These are phyloP conservation scores for Tuber borchii DNA, from an alignment of 495 filamentous ascomycete species.

Conservation along the genomic window DNA sequence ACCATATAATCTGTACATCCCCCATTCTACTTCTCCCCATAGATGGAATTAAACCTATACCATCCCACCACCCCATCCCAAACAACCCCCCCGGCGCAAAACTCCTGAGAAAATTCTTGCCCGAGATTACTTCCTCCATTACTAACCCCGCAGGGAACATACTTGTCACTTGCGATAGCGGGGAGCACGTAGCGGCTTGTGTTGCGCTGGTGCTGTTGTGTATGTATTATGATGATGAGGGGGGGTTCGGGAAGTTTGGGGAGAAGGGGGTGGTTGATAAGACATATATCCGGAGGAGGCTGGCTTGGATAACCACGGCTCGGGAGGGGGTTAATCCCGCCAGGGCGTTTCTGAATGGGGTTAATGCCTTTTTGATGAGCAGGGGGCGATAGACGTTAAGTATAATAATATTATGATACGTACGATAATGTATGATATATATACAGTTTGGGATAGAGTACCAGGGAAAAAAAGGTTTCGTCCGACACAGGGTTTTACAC, in stretches of 20 bases:
- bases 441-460: neutral
- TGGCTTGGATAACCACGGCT: conserved; percentile 70
- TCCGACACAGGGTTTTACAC: no score
- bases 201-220: conserved; percentile 59
- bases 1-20: conserved; percentile 1
- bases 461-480: no score
- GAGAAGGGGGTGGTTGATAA: conserved; percentile 55
- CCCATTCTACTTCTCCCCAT: neutral
- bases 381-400: neutral
- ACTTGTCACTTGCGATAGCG: conserved; percentile 56
- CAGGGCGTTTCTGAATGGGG: conserved; percentile 71
- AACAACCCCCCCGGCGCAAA: conserved; percentile 1
- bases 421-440: neutral
- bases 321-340: conserved; percentile 71
- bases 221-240: conserved; percentile 53
- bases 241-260: conserved; percentile 21
- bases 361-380: conserved; percentile 80
- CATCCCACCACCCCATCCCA: conserved; percentile 30
- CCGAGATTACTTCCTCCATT: neutral
- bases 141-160: conserved; percentile 40
- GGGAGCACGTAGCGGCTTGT: conserved; percentile 61
- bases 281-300: conserved; percentile 62
- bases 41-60: neutral
- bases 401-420: no score
- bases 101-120: conserved; percentile 7